Evolutionary conservation across 192 early-diverging fungal genomes (phyloP).

Genomic region (Rhizophlyctis rosea): DNA sequence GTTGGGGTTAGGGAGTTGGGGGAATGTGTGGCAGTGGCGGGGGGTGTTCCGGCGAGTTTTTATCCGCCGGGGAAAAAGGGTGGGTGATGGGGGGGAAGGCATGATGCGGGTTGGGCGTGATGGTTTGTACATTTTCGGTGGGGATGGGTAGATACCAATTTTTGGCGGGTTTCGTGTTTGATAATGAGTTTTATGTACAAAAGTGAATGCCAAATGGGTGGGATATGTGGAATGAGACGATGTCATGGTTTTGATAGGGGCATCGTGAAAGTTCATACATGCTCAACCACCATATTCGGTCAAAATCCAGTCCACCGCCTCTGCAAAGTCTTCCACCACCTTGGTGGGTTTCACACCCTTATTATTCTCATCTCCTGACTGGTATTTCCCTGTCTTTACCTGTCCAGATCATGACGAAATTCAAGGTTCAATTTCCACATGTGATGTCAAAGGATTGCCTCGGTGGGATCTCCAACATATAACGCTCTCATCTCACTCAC

Average conservation of each 20-base stretch:
- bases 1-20: conserved; percentile 30
- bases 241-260: no score
- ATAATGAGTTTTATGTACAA: no score
- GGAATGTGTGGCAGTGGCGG: conserved; percentile 48
- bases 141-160: no score
- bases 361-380: conserved; percentile 63
- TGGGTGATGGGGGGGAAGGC: no score
- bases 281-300: background rate
- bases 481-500: conserved; percentile 1
- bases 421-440: background rate
- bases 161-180: no score
- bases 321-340: conserved; percentile 63
- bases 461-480: background rate
- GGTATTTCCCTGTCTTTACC: conserved; percentile 84
- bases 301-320: conserved; percentile 63
- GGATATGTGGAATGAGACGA: no score
- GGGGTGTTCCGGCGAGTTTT: conserved; percentile 59
- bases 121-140: no score
- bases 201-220: no score
- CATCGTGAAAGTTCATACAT: no score
- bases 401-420: background rate
- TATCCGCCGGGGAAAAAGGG: background rate
- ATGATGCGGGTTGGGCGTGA: no score
- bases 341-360: conserved; percentile 44
- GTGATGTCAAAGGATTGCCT: background rate